Percentiles rank a stretch among this genome's conserved stretches.
Evolutionary conservation across 768 basidiomycete genomes (phyloP).

Genomic region (Infundibulicybe gibba): DNA sequence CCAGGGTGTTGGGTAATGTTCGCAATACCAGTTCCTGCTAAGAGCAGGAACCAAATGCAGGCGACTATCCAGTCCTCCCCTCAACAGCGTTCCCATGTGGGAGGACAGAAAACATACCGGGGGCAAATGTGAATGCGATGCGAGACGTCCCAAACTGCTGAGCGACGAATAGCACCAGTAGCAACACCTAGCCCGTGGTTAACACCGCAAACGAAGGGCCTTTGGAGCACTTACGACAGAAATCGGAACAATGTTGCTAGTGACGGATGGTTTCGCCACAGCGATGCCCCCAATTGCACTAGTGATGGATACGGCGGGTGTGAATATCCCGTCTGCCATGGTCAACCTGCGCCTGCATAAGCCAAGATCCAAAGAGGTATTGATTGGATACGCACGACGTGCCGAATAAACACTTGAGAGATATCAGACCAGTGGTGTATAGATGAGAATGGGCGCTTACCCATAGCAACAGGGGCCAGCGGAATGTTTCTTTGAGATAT

Average conservation of each 20-base stretch:
- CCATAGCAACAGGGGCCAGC: constrained; percentile 54
- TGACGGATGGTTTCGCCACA: constrained; percentile 49
- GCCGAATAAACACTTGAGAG: constrained; percentile 51
- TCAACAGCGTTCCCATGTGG: not conserved
- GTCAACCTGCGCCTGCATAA: constrained; percentile 36
- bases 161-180: constrained; percentile 51
- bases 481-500: constrained; percentile 9
- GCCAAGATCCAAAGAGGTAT: not conserved
- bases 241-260: constrained; percentile 46
- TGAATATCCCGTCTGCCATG: constrained; percentile 66
- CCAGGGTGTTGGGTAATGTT: constrained; percentile 53
- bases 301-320: constrained; percentile 67
- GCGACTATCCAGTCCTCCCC: constrained; percentile 35
- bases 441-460: constrained; percentile 27
- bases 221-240: constrained; percentile 42
- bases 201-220: not conserved
- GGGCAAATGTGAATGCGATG: constrained; percentile 52
- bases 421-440: not conserved
- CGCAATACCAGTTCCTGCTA: constrained; percentile 50
- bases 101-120: constrained; percentile 16
- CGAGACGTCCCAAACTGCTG: constrained; percentile 59
- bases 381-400: constrained; percentile 33
- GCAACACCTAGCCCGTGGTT: constrained; percentile 35
- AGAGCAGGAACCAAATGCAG: constrained; percentile 50
- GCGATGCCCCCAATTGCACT: constrained; percentile 69